Base-by-base conservation (phyloP, 805 yeast genomes). In the Isabelozyma pseudorhagii region DNA sequence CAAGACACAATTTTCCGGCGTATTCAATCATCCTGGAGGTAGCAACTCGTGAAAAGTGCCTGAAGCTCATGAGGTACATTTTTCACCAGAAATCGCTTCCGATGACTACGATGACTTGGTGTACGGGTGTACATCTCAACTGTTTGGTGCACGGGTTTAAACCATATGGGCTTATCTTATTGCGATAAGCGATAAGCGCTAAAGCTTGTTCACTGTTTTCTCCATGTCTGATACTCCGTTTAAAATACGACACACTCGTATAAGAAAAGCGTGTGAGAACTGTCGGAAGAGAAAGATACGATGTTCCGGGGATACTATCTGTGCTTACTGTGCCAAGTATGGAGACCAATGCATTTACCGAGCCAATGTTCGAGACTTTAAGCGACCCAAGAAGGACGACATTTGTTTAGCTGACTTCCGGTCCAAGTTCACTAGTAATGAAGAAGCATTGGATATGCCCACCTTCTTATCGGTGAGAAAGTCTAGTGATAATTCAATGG, bases 1-100 rank as follows among this genome's bases (percentile, higher is more conserved):
- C 98, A 39, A 93, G 78, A 17, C 86, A 96, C 48, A 91, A 68
- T 60, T 88, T 89, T 1, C 96, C 93, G 15, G 80, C 78, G 68
- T 83, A 92, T 34, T 80, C 82, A 4, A 87, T 76, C 89, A 86
- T 82, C 9, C 10, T 47, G 29, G 49, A 27, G 11, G 40, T 8
- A 13, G 14, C 11, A 11, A 8, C 40, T n/a, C 15, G 40, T 13
- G 40, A 11, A 15, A 15, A 2, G 17, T 38, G 10, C 6, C 18
- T 38, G n/a, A 31, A 31, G 36, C 10, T 31, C 36, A 31, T 31
- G 36, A 8, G 36, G 36, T 31, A 10, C 36, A 31, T 31, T 31
- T 31, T 31, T 31, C 36, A 31, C n/a, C n/a, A 31, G 25, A 21
- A 21, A 21, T 21, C 6, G 38, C 14, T 34, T 34, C 17, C 40